phyloP scores from a whole-genome alignment of 2,329 filamentous ascomycete genomes.

The Thielaviopsis euricoi region DNA sequence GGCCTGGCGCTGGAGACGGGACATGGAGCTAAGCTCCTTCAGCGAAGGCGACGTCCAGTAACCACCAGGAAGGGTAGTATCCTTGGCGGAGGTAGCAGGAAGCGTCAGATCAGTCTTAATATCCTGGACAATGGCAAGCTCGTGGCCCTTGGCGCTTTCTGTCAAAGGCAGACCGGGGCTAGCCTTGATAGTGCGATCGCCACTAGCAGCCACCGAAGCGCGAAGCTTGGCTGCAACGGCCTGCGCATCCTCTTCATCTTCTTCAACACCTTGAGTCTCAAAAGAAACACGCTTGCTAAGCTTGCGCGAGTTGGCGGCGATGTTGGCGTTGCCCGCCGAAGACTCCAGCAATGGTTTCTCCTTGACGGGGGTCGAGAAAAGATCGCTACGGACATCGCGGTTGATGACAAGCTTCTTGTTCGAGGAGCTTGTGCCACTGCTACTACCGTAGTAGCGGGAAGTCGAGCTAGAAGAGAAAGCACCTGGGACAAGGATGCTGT shows the following conservation, averaged over 20 bases:
- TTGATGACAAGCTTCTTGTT: slow-evolving; percentile 92
- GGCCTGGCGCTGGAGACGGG: slow-evolving; percentile 58
- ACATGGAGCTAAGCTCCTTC: slow-evolving; percentile 64
- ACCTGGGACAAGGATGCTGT: slow-evolving; percentile 66
- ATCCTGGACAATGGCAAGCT: slow-evolving; percentile 66
- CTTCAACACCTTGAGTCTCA: slow-evolving; percentile 41
- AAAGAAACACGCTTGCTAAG: slow-evolving; percentile 85
- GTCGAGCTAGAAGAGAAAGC: slow-evolving; percentile 59
- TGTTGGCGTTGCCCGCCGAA: neutral
- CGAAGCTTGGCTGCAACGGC: slow-evolving; percentile 1
- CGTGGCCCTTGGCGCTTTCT: slow-evolving; percentile 57
- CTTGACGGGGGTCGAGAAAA: slow-evolving; percentile 45
- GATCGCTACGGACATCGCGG: slow-evolving; percentile 60
- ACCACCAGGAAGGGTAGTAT: slow-evolving; percentile 43
- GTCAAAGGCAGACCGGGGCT: slow-evolving; percentile 25
- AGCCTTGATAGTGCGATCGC: slow-evolving; percentile 7
- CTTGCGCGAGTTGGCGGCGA: slow-evolving; percentile 27
- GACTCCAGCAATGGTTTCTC: slow-evolving; percentile 27
- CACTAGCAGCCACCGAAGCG: slow-evolving; percentile 16
- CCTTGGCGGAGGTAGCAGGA: slow-evolving; percentile 15
- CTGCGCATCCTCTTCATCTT: slow-evolving; percentile 22
- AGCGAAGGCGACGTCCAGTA: slow-evolving; percentile 78
- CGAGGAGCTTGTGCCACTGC: slow-evolving; percentile 38
- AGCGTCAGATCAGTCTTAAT: slow-evolving; percentile 32
- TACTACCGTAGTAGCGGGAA: slow-evolving; percentile 47